These are phyloP conservation scores for Plasmodium chabaudi DNA, from an alignment of 169 alveolate genomes.

Conservation along the genomic window DNA sequence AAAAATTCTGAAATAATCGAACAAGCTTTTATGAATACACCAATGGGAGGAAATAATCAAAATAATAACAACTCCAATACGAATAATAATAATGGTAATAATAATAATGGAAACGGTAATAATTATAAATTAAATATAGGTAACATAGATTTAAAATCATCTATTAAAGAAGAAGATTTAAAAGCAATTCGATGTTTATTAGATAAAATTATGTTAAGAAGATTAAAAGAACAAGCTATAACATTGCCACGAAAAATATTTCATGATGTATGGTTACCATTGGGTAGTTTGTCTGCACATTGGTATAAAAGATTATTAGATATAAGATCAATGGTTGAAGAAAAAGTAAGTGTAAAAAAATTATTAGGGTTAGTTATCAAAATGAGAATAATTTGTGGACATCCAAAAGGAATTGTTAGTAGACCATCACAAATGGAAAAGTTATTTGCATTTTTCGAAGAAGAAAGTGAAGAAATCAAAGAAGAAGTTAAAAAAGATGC, in stretches of 20 bases:
- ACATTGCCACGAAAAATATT: slow-evolving; percentile 89
- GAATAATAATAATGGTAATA: slow-evolving; percentile 15
- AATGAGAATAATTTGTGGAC: slow-evolving; percentile 93
- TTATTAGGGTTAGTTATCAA: slow-evolving; percentile 91
- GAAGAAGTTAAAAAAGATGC: slow-evolving; percentile 80
- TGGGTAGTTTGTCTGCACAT: slow-evolving; percentile 85
- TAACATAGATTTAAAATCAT: slow-evolving; percentile 74
- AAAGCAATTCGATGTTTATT: slow-evolving; percentile 87
- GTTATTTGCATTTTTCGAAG: slow-evolving; percentile 85
- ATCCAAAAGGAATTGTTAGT: slow-evolving; percentile 91
- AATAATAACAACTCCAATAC: slow-evolving; percentile 11
- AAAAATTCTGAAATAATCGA: slow-evolving; percentile 95
- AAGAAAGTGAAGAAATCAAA: slow-evolving; percentile 79
- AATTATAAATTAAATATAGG: slow-evolving; percentile 22
- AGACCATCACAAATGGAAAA: slow-evolving; percentile 88
- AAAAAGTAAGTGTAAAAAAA: slow-evolving; percentile 87
- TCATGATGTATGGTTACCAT: slow-evolving; percentile 94
- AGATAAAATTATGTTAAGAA: slow-evolving; percentile 88
- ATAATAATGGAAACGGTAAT: slow-evolving; percentile 5
- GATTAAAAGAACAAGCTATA: slow-evolving; percentile 92
- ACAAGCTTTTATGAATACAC: slow-evolving; percentile 85
- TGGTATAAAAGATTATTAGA: slow-evolving; percentile 90
- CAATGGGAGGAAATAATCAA: slow-evolving; percentile 5
- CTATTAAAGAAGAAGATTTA: slow-evolving; percentile 84
- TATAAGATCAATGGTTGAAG: slow-evolving; percentile 85